Base-by-base conservation (phyloP, 371 early-diverging fungal species). In the Zychaea mexicana region DNA sequence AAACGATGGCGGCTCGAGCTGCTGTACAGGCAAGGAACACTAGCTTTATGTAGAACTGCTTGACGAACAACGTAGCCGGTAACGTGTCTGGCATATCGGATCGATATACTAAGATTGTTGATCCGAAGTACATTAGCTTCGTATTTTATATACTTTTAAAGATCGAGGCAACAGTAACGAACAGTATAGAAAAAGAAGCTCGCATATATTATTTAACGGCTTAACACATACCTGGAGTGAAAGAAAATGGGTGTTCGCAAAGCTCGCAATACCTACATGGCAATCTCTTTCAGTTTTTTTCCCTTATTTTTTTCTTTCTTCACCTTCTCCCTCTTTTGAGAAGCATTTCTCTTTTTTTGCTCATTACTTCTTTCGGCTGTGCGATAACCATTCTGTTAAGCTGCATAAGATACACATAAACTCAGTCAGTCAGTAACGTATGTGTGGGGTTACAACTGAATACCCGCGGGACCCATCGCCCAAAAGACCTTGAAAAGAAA, bases 151-250 rank as follows among this genome's bases (percentile, higher is more conserved):
- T 24, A 33, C 33, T 33, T 33, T 33, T 33, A 33, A 12, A 42
- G 13, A 42, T 3, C 31, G 21, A 32, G 24, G 55, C 84, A 65
- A 84, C n/a, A n/a, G n/a, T n/a, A n/a, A n/a, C n/a, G n/a, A n/a
- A n/a, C n/a, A n/a, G n/a, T n/a, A n/a, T n/a, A n/a, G n/a, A n/a
- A n/a, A n/a, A n/a, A n/a, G n/a, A n/a, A n/a, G n/a, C n/a, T n/a
- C n/a, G n/a, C n/a, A n/a, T n/a, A n/a, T n/a, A n/a, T n/a, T n/a
- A n/a, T n/a, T n/a, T n/a, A n/a, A n/a, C n/a, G n/a, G n/a, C n/a
- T n/a, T n/a, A n/a, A n/a, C n/a, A n/a, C n/a, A n/a, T n/a, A 92
- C 94, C 85, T 46, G 94, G 92, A 22, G 92, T 90, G 66, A 97
- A 97, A 12, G 85, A 70, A 73, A 91, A 97, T 42, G 79, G 84